Conservation (phyloP, 2,329 filamentous ascomycete genomes). For the Fusarium protoensiforme region DNA sequence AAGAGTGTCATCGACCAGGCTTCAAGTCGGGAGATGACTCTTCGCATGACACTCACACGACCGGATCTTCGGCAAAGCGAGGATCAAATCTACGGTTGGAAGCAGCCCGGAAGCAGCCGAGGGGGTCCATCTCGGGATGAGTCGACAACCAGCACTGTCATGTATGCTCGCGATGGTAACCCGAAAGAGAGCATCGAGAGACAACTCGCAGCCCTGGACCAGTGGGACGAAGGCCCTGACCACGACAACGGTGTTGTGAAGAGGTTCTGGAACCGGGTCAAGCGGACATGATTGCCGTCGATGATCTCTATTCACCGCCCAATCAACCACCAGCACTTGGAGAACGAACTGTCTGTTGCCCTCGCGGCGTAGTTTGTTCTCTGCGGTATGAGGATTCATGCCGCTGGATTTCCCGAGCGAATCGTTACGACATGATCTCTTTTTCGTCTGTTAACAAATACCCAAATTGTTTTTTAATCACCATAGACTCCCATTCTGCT, state of each 20-base stretch:
- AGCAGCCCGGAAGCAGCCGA: conserved; percentile 54
- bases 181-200: conserved; percentile 66
- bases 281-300: conserved; percentile 50
- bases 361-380: not conserved
- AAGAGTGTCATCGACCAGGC: conserved; percentile 62
- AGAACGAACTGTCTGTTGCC: not conserved
- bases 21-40: conserved; percentile 86
- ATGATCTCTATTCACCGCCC: not conserved
- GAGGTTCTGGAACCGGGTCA: conserved; percentile 72
- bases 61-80: conserved; percentile 85
- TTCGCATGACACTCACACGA: conserved; percentile 94
- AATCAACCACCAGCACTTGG: not conserved
- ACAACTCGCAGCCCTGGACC: conserved; percentile 65
- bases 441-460: conserved; percentile 36
- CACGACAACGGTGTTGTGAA: conserved; percentile 67
- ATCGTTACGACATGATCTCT: conserved; percentile 10
- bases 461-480: conserved; percentile 37
- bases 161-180: conserved; percentile 47
- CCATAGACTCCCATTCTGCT: conserved; percentile 18
- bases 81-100: conserved; percentile 77
- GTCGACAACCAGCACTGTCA: conserved; percentile 29
- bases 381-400: not conserved
- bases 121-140: conserved; percentile 56
- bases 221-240: conserved; percentile 49
- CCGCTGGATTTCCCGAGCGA: not conserved